phyloP scores from a whole-genome alignment of 2,329 filamentous ascomycete genomes.

The Lachnellula subtilissima region DNA sequence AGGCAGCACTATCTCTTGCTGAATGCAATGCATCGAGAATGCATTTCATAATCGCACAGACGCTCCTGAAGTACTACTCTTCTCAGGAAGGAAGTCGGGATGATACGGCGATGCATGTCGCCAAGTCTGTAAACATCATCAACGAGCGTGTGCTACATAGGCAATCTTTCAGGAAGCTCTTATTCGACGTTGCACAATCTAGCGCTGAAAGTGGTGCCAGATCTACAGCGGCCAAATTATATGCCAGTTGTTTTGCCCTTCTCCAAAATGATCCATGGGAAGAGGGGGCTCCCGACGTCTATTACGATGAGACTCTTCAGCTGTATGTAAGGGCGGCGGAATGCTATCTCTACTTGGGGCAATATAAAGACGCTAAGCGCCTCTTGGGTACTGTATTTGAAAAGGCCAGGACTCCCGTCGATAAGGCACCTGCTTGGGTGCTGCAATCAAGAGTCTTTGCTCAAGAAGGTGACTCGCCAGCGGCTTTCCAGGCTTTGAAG shows the following conservation, averaged over 20 bases:
- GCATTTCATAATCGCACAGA: conserved; percentile 85
- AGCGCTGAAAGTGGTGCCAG: conserved; percentile 79
- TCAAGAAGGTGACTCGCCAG: conserved; percentile 65
- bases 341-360: conserved; percentile 73
- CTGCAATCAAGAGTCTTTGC: conserved; percentile 75
- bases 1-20: conserved; percentile 65
- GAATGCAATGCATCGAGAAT: conserved; percentile 70
- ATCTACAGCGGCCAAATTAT: conserved; percentile 78
- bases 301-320: conserved; percentile 80
- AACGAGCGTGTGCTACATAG: conserved; percentile 57
- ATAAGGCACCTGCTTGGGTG: conserved; percentile 81
- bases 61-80: conserved; percentile 66
- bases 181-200: conserved; percentile 73
- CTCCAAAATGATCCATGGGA: conserved; percentile 77
- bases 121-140: conserved; percentile 70
- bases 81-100: conserved; percentile 62
- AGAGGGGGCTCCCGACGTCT: conserved; percentile 63
- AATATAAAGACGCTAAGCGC: conserved; percentile 61
- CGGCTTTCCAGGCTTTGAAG: conserved; percentile 65
- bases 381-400: conserved; percentile 67
- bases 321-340: conserved; percentile 77
- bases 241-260: conserved; percentile 69
- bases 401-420: conserved; percentile 65
- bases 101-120: conserved; percentile 75
- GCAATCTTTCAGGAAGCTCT: conserved; percentile 60